Evolutionary conservation across 2,329 filamentous ascomycete genomes (phyloP).

Genomic region (Aspergillus aculeatinus): DNA sequence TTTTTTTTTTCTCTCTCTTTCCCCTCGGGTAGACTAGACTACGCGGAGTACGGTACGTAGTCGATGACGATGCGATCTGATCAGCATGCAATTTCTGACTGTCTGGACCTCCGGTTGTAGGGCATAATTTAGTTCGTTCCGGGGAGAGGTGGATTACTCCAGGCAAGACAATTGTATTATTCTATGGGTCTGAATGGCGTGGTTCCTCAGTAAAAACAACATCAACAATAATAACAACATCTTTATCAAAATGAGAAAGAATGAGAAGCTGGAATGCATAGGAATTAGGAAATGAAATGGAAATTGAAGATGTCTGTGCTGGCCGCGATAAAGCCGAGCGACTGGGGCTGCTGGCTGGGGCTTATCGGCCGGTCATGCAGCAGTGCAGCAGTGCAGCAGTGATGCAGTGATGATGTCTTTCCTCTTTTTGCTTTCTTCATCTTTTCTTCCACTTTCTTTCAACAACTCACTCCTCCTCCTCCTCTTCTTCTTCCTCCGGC

Average conservation of each 20-base stretch:
- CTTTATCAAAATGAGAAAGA: too few species aligned
- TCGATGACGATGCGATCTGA: conserved; percentile 7
- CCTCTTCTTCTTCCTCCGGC: too few species aligned
- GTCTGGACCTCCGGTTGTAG: neutral
- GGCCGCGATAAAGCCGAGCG: neutral
- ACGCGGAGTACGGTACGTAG: conserved; percentile 6
- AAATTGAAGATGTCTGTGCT: too few species aligned
- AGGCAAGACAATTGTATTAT: too few species aligned
- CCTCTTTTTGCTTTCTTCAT: conserved; percentile 1
- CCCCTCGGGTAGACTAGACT: neutral
- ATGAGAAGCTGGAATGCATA: too few species aligned
- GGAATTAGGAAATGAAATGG: too few species aligned
- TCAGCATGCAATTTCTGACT: neutral
- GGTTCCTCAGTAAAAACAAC: too few species aligned
- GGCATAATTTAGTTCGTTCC: neutral
- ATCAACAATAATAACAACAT: too few species aligned
- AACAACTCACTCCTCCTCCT: neutral
- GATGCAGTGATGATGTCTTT: conserved; percentile 7
- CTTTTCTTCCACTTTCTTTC: conserved; percentile 7
- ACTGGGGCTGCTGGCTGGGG: too few species aligned
- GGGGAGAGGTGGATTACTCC: neutral
- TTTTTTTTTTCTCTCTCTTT: too few species aligned
- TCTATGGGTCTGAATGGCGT: too few species aligned
- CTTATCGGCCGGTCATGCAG: too few species aligned
- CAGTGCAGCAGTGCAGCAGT: neutral